Evolutionary conservation across 345 rosid species (phyloP).

Genomic region (Eucalyptus polybractea): DNA sequence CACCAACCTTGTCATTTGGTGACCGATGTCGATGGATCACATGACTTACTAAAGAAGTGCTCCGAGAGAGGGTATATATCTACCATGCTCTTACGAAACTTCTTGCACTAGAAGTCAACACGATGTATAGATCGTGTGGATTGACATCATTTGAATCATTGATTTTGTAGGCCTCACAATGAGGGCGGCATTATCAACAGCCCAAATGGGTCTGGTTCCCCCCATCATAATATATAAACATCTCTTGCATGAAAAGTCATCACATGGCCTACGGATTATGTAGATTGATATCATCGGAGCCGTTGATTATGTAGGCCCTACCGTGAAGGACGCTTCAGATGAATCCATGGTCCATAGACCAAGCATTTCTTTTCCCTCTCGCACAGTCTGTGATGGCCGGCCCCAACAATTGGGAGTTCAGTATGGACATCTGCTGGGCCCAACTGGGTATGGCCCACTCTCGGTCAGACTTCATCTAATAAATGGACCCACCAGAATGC

Average conservation of each 20-base stretch:
- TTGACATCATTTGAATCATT: neutral
- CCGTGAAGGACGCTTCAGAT: neutral
- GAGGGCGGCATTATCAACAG: fast-evolving
- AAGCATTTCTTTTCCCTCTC: neutral
- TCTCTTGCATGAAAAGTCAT: too few relatives aligned
- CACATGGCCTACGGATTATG: fast-evolving
- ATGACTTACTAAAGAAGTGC: neutral
- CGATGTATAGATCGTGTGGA: fast-evolving
- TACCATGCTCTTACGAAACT: neutral
- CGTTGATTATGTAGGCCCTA: neutral
- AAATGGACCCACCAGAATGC: neutral
- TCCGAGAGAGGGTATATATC: fast-evolving
- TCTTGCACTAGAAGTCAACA: neutral
- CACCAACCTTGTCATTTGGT: neutral
- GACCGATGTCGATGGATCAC: neutral
- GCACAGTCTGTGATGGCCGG: neutral
- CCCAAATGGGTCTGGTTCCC: neutral
- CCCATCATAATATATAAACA: neutral
- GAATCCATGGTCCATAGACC: neutral
- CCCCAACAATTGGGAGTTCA: neutral
- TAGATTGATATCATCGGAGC: neutral
- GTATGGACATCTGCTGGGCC: neutral
- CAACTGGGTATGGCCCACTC: neutral
- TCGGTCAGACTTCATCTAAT: neutral
- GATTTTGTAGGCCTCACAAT: neutral